phyloP scores from a whole-genome alignment of 495 filamentous ascomycete species.

The Baudoinia panamericana region DNA sequence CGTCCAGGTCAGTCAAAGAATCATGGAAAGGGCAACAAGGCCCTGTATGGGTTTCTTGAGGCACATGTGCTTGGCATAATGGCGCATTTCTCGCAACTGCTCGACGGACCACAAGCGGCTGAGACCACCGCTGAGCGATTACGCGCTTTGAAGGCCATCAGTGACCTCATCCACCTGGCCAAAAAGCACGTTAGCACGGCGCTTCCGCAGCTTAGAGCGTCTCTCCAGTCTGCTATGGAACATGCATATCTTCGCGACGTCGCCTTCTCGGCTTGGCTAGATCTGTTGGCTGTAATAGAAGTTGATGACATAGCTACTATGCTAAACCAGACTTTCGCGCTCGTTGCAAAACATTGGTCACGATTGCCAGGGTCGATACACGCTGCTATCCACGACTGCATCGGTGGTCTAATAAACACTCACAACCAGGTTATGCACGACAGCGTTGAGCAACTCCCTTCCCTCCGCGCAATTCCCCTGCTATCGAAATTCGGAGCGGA shows the following conservation, averaged over 20 bases:
- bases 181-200: conserved; percentile 58
- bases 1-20: conserved; percentile 38
- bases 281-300: conserved; percentile 57
- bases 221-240: conserved; percentile 69
- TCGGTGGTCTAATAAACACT: conserved; percentile 51
- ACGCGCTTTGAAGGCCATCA: conserved; percentile 65
- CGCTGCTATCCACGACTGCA: conserved; percentile 42
- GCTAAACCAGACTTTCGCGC: conserved; percentile 75
- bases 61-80: conserved; percentile 80
- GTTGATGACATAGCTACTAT: conserved; percentile 66
- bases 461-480: conserved; percentile 55
- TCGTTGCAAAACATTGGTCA: conserved; percentile 70
- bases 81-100: conserved; percentile 61
- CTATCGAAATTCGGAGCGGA: conserved; percentile 50
- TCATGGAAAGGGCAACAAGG: conserved; percentile 38
- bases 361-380: conserved; percentile 48
- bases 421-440: conserved; percentile 46
- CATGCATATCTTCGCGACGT: conserved; percentile 56
- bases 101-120: conserved; percentile 54
- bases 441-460: conserved; percentile 60
- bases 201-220: conserved; percentile 82
- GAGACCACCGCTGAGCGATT: conserved; percentile 49
- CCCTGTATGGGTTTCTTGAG: conserved; percentile 68
- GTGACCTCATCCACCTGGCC: conserved; percentile 71
- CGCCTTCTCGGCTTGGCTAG: conserved; percentile 72